Base-by-base conservation (phyloP, 2,329 filamentous ascomycete genomes). In the Monilinia polystroma region DNA sequence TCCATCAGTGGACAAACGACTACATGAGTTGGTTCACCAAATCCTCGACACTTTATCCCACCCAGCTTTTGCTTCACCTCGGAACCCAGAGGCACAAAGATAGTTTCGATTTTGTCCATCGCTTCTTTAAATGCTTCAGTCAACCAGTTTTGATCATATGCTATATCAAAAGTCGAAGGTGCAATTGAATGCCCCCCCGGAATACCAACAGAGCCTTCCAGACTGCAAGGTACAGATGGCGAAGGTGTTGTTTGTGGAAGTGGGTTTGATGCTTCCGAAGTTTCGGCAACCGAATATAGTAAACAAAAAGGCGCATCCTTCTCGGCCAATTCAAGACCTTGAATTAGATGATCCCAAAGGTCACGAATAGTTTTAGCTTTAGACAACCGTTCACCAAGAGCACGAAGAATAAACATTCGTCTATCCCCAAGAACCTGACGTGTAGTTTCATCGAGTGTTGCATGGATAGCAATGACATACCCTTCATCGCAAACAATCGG, bases 1-100 rank as follows among this genome's bases (percentile, higher is more conserved):
- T 90, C 89, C 69, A 91, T 87, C n/a, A 95, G 87, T 0, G 92
- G 91, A 72, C 92, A 91, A 3, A 94, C 83, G 3, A 93, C 88
- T 14, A 92, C 85, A 1, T 88, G 87, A 20, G 81, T 83, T 5
- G 87, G 81, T 68, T 93, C 88, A 1, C 86, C 87, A 71, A 90
- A 91, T 0, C 91, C 90, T 72, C 78, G 23, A 94, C 81, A 0
- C 87, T 89, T 51, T 88, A 81, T 67, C 92, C 80, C 63, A 93
- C 79, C 78, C 59, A 90, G 80, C 58, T 90, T 79, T 26, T 79
- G 75, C 29, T 80, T 72, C 10, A 29, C 82, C 78, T 18, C 79
- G 75, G 0, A 90, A 88, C 18, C 87, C 90, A 6, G 85, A 86
- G 63, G 86, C 82, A 1, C 86, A 83, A 32, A 85, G 82, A 1